Conservation (phyloP, 805 yeast species). For the Candida methanosorbosa region DNA sequence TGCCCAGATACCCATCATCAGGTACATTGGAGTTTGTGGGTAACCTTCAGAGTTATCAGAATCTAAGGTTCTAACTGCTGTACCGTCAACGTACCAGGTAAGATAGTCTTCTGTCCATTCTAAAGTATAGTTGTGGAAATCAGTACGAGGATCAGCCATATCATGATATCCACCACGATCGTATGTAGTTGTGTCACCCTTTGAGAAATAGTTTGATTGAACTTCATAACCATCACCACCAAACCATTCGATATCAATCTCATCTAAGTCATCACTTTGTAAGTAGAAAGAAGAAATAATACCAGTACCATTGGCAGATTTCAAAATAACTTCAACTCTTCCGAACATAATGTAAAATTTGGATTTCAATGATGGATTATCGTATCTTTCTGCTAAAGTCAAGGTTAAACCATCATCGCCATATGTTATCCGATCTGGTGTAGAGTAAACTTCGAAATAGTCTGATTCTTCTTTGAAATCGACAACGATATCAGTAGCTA, state of each 20-base stretch:
- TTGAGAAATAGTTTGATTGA: constrained; percentile 73
- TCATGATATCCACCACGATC: constrained; percentile 71
- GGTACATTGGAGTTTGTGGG: constrained; percentile 87
- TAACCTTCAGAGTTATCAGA: constrained; percentile 55
- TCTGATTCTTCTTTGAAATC: constrained; percentile 41
- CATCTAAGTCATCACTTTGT: constrained; percentile 81
- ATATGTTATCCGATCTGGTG: constrained; percentile 36
- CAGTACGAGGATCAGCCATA: constrained; percentile 46
- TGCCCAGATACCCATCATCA: constrained; percentile 69
- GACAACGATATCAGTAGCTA: constrained; percentile 45
- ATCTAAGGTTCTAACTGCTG: constrained; percentile 51
- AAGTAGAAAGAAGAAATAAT: constrained; percentile 73
- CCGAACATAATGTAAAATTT: constrained; percentile 88
- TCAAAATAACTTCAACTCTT: constrained; percentile 58
- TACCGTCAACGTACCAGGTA: constrained; percentile 70
- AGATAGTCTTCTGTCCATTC: constrained; percentile 71
- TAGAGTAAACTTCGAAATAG: constrained; percentile 33
- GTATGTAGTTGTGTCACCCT: constrained; percentile 70
- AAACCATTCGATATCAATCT: constrained; percentile 81
- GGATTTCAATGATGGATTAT: constrained; percentile 73
- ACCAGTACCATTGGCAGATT: constrained; percentile 74
- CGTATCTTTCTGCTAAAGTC: constrained; percentile 52
- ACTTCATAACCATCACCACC: constrained; percentile 72
- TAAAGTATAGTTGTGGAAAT: constrained; percentile 69
- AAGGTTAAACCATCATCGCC: constrained; percentile 52